Evolutionary conservation across 1,139 yeast species (phyloP).

Genomic region (Williopsis jadinii): DNA sequence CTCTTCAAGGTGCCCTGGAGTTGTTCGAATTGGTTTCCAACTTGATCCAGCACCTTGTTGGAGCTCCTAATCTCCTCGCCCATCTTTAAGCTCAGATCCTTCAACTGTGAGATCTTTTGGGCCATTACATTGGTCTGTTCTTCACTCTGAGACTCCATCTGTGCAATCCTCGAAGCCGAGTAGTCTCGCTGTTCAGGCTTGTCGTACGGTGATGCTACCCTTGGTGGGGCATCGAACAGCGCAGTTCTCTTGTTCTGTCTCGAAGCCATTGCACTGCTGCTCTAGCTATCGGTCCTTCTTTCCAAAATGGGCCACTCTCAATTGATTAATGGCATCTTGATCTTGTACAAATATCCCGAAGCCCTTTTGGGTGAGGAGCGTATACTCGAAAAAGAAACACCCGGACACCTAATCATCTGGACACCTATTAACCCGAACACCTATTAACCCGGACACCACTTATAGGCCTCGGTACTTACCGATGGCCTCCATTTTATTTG

Average conservation of each 20-base stretch:
- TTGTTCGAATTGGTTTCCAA: constrained; percentile 42
- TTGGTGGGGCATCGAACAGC: constrained; percentile 33
- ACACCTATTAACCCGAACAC: too few species aligned
- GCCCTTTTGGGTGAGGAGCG: too few species aligned
- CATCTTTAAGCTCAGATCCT: constrained; percentile 52
- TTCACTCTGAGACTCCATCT: constrained; percentile 77
- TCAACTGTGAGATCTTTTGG: constrained; percentile 62
- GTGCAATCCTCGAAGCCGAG: constrained; percentile 56
- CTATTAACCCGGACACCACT: too few species aligned
- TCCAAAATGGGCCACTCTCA: too few species aligned
- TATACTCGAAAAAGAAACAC: too few species aligned
- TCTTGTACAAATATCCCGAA: too few species aligned
- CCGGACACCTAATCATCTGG: too few species aligned
- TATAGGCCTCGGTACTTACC: too few species aligned
- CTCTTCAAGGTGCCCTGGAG: constrained; percentile 46
- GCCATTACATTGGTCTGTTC: constrained; percentile 68
- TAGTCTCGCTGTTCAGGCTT: constrained; percentile 34
- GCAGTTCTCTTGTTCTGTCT: constrained; percentile 30
- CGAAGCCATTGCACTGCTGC: neutral
- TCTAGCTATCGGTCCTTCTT: neutral
- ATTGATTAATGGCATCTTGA: too few species aligned
- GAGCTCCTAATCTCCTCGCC: constrained; percentile 82
- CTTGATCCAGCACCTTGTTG: constrained; percentile 50
- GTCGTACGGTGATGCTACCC: constrained; percentile 49
- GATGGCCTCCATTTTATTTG: too few species aligned